Evolutionary conservation across 805 yeast genomes (phyloP).

Genomic region (Candida mattraensis): DNA sequence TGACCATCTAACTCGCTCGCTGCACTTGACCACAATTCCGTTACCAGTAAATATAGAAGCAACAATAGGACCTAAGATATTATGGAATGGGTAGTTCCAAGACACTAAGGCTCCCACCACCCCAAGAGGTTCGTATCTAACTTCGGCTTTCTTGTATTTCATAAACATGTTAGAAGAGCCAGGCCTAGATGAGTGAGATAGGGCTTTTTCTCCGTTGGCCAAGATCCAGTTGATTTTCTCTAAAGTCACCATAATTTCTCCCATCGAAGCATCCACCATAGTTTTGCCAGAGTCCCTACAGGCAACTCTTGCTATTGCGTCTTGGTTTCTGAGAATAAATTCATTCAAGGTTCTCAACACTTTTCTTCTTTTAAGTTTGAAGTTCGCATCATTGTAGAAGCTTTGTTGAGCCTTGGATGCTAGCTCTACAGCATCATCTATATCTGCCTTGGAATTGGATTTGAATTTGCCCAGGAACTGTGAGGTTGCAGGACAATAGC

Average conservation of each 20-base stretch:
- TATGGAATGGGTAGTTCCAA: slow-evolving; percentile 98
- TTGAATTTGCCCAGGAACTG: slow-evolving; percentile 75
- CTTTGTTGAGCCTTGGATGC: slow-evolving; percentile 55
- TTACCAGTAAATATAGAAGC: slow-evolving; percentile 91
- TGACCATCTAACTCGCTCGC: slow-evolving; percentile 96
- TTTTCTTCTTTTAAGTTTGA: slow-evolving; percentile 55
- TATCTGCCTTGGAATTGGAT: slow-evolving; percentile 64
- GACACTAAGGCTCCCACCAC: slow-evolving; percentile 88
- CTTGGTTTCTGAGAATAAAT: slow-evolving; percentile 79
- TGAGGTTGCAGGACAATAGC: slow-evolving; percentile 96
- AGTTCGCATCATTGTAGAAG: slow-evolving; percentile 55
- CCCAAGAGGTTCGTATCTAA: slow-evolving; percentile 89
- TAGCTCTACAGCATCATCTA: slow-evolving; percentile 59
- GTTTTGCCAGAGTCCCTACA: slow-evolving; percentile 97
- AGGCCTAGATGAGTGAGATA: slow-evolving; percentile 72
- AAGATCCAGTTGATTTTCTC: slow-evolving; percentile 92
- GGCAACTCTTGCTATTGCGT: slow-evolving; percentile 83
- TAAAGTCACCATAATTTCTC: slow-evolving; percentile 91
- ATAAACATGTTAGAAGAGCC: slow-evolving; percentile 85
- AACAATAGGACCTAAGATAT: slow-evolving; percentile 86
- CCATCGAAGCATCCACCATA: slow-evolving; percentile 93
- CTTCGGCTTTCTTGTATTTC: slow-evolving; percentile 90
- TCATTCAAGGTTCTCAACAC: slow-evolving; percentile 70
- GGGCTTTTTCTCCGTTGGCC: slow-evolving; percentile 72
- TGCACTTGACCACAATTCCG: slow-evolving; percentile 87